Conservation (phyloP, 2,329 filamentous ascomycete species). For the Diplodia scrobiculata region DNA sequence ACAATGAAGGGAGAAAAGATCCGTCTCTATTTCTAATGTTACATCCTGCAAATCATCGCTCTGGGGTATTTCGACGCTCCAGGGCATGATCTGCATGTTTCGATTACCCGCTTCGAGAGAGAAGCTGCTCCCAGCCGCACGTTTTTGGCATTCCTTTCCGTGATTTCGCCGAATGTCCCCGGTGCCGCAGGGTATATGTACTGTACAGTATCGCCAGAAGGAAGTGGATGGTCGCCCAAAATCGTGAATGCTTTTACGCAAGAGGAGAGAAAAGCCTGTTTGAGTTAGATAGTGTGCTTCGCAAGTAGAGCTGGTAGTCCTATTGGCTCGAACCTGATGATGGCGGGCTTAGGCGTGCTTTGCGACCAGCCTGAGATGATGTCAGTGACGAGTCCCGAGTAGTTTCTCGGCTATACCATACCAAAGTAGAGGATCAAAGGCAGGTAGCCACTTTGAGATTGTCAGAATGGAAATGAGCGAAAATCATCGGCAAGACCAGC, state of each 20-base stretch:
- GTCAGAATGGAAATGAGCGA: slow-evolving; percentile 35
- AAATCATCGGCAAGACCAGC: slow-evolving; percentile 37
- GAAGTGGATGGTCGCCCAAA: neutral
- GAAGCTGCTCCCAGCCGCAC: neutral
- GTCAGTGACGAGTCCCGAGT: neutral
- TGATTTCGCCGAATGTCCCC: neutral
- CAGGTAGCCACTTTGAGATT: slow-evolving; percentile 76
- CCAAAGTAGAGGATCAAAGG: slow-evolving; percentile 96
- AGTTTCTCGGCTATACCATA: slow-evolving; percentile 49
- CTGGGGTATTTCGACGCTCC: slow-evolving; percentile 20
- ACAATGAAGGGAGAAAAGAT: neutral
- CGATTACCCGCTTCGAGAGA: neutral
- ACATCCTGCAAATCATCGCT: slow-evolving; percentile 1
- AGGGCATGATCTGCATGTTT: neutral
- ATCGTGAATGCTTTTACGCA: slow-evolving; percentile 9
- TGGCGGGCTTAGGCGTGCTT: slow-evolving; percentile 84
- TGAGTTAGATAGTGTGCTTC: neutral
- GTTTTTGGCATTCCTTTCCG: neutral
- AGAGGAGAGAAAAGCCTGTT: slow-evolving; percentile 17
- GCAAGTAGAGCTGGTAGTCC: neutral
- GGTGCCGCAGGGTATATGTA: slow-evolving; percentile 11
- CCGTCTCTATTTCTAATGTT: slow-evolving; percentile 26
- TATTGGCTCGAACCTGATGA: slow-evolving; percentile 61
- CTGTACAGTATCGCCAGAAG: slow-evolving; percentile 13
- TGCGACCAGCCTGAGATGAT: slow-evolving; percentile 83